Evolutionary conservation across 2,329 filamentous ascomycete species (phyloP).

Genomic region (Fusarium sp.): DNA sequence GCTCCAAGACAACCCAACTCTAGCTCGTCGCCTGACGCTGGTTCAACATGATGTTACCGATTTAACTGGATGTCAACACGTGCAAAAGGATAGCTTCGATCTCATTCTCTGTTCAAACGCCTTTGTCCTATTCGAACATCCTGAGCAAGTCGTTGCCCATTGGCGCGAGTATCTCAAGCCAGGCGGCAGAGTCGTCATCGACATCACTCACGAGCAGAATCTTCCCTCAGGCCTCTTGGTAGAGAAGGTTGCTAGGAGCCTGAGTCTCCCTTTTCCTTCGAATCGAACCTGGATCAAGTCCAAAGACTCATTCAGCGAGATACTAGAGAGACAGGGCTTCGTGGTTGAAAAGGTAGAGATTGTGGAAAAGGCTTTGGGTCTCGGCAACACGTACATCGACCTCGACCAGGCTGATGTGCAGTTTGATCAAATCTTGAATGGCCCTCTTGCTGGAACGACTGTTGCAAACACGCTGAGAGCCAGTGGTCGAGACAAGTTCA

Average conservation of each 20-base stretch:
- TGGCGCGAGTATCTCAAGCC: slow-evolving; percentile 47
- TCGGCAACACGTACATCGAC: slow-evolving; percentile 37
- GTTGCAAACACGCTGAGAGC: slow-evolving; percentile 37
- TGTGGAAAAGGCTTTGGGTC: slow-evolving; percentile 44
- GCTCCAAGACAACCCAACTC: slow-evolving; percentile 22
- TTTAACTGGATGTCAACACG: slow-evolving; percentile 33
- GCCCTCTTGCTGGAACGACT: slow-evolving; percentile 33
- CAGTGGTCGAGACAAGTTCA: slow-evolving; percentile 44
- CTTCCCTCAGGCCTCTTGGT: slow-evolving; percentile 41
- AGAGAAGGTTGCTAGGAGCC: slow-evolving; percentile 41
- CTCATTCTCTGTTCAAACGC: slow-evolving; percentile 50
- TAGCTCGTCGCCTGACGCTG: slow-evolving; percentile 38
- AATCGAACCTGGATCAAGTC: slow-evolving; percentile 47
- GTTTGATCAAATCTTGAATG: slow-evolving; percentile 43
- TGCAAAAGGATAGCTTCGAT: slow-evolving; percentile 45
- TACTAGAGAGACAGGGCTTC: slow-evolving; percentile 46
- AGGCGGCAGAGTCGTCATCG: slow-evolving; percentile 46
- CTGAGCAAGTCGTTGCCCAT: slow-evolving; percentile 39
- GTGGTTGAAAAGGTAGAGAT: slow-evolving; percentile 40
- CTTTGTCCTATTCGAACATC: slow-evolving; percentile 48
- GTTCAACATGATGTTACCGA: slow-evolving; percentile 45
- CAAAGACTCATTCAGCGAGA: slow-evolving; percentile 41
- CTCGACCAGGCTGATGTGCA: slow-evolving; percentile 45
- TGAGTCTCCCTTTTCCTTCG: slow-evolving; percentile 44
- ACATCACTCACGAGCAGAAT: slow-evolving; percentile 50